phyloP scores from a whole-genome alignment of 192 early-diverging fungal species.

The Kickxella alabastrina region DNA sequence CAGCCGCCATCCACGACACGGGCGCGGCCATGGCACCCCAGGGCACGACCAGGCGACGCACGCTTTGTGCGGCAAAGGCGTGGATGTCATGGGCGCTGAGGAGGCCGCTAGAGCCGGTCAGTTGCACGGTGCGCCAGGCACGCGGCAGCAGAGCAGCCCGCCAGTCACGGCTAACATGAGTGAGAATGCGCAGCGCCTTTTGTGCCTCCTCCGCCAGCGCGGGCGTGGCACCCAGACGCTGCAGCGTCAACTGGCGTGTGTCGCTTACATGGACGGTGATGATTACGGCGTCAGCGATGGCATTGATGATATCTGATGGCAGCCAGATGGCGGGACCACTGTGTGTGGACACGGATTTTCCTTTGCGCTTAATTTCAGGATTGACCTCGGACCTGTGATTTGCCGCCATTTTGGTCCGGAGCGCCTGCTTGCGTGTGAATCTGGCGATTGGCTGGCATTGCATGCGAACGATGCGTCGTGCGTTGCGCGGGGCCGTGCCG shows the following conservation, averaged over 20 bases:
- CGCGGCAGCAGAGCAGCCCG: slow-evolving; percentile 15
- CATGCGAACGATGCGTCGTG: slow-evolving; percentile 8
- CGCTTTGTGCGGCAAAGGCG: slow-evolving; percentile 14
- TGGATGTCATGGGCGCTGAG: slow-evolving; percentile 7
- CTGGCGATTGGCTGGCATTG: background rate
- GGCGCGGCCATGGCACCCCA: slow-evolving; percentile 38
- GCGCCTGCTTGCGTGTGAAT: background rate
- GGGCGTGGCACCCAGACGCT: slow-evolving; percentile 13
- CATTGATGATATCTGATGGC: slow-evolving; percentile 34
- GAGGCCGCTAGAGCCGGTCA: slow-evolving; percentile 8
- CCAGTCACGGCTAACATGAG: slow-evolving; percentile 25
- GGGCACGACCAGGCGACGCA: slow-evolving; percentile 21
- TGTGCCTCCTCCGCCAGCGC: slow-evolving; percentile 11
- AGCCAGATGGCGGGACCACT: slow-evolving; percentile 10
- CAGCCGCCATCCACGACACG: slow-evolving; percentile 11
- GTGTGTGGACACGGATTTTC: background rate
- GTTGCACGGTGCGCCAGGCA: slow-evolving; percentile 21
- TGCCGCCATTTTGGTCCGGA: background rate
- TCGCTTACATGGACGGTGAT: background rate
- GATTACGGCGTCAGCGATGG: slow-evolving; percentile 16
- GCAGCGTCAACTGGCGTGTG: slow-evolving; percentile 7
- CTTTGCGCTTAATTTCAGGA: background rate
- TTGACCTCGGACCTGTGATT: background rate
- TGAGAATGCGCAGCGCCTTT: slow-evolving; percentile 11
- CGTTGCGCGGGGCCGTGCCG: background rate